Base-by-base conservation (phyloP, 1,284 basidiomycete genomes). In the Serendipita sp. region DNA sequence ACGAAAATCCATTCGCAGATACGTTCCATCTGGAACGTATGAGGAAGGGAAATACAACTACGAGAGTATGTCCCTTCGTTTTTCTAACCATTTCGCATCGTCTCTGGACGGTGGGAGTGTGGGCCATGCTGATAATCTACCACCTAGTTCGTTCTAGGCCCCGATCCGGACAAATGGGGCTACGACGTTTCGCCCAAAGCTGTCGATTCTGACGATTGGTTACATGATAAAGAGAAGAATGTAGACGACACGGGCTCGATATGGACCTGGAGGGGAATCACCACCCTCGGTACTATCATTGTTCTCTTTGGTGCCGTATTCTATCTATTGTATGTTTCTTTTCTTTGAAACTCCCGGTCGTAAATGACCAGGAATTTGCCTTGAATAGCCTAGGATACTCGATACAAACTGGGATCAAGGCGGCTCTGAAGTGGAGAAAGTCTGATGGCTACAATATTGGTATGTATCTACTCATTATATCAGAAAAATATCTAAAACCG, bases 181-280 rank as follows among this genome's bases (percentile, higher is more conserved):
- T 58, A 58, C 53, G 53, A 58, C 2, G 30, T 58, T 6, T 30
- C 53, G 32, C 53, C 53, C 32, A 32, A 58, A 30, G 17, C 53
- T 10, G 30, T 26, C 15, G 87, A 89, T 68, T 74, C 81, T 2
- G 87, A 89, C 66, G 87, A 89, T 70, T 78, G 77, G 61, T 78
- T 89, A 41, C 87, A 89, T 71, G 86, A 84, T 67, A 85, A 86
- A 5, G 85, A 88, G 58, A 74, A 75, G 8, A 69, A 63, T 13
- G 67, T 70, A 34, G 67, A 64, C 64, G 67, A 67, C 34, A 66
- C 71, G 34, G 73, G 74, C 22, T 68, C 78, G 10, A 72, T 76
- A 49, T 73, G 74, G 67, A 75, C 73, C 12, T 10, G 73, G 41
- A 75, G 86, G 68, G 85, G 84, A 4, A 53, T 85, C 13, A 72